Percentiles rank a stretch among this genome's conserved stretches.
phyloP scores from a whole-genome alignment of 2,329 filamentous ascomycete genomes.

The Fusarium sororula region DNA sequence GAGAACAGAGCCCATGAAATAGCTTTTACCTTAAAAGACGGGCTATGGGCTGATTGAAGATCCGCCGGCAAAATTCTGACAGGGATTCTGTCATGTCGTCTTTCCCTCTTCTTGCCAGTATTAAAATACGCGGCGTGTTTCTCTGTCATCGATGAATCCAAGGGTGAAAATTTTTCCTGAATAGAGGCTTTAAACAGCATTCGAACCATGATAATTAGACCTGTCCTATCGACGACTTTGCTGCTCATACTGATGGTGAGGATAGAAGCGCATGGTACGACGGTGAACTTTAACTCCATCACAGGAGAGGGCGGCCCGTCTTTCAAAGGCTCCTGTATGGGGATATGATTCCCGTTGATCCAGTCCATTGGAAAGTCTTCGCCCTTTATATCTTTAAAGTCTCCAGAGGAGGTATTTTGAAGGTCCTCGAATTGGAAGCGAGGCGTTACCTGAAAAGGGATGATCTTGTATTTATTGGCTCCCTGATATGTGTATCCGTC shows the following conservation, averaged over 20 bases:
- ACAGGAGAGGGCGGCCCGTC: neutral
- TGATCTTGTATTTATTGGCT: neutral
- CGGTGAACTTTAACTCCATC: neutral
- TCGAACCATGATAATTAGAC: neutral
- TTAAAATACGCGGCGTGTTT: neutral
- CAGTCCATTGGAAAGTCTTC: neutral
- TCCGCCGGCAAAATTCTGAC: neutral
- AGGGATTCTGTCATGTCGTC: neutral
- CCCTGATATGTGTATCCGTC: neutral
- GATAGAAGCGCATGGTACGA: neutral
- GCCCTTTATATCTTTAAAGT: neutral
- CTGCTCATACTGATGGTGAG: neutral
- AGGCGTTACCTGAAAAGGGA: neutral
- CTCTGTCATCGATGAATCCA: neutral
- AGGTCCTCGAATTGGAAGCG: neutral
- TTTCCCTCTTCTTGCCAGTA: neutral
- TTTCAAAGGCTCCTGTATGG: neutral
- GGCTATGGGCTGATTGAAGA: neutral
- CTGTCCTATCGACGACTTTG: neutral
- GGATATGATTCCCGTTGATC: neutral
- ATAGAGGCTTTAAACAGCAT: neutral
- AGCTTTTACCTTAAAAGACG: neutral
- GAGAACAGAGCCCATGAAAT: neutral
- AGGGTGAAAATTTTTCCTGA: neutral
- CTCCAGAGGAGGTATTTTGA: neutral